These are phyloP conservation scores for Barbatosphaeria neglecta DNA, from an alignment of 495 filamentous ascomycete genomes.

Conservation along the genomic window DNA sequence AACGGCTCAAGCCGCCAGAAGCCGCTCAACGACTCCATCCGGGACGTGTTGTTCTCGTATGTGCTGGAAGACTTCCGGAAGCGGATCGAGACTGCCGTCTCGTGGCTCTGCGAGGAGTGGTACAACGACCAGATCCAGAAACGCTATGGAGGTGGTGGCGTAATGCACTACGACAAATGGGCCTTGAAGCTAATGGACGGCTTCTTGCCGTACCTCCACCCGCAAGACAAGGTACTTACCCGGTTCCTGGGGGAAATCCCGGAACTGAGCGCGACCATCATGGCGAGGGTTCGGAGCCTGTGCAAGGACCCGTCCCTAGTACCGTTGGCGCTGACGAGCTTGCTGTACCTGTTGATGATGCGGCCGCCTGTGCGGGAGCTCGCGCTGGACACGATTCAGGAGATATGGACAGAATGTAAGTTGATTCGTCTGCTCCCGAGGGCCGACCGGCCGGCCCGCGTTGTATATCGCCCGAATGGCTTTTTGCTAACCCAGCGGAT, in stretches of 20 bases:
- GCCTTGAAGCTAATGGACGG: constrained; percentile 69
- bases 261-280: constrained; percentile 54
- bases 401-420: constrained; percentile 75
- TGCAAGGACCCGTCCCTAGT: constrained; percentile 75
- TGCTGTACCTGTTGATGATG: constrained; percentile 70
- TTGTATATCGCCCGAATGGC: too few relatives aligned
- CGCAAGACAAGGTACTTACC: constrained; percentile 76
- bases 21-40: constrained; percentile 53
- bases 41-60: constrained; percentile 70
- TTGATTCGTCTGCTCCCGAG: too few relatives aligned
- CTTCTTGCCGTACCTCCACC: constrained; percentile 77
- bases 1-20: constrained; percentile 15
- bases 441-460: too few relatives aligned
- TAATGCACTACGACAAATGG: constrained; percentile 68
- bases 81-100: constrained; percentile 74
- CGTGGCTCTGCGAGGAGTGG: constrained; percentile 97
- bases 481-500: constrained; percentile 3
- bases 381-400: constrained; percentile 70
- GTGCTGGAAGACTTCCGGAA: constrained; percentile 82
- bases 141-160: constrained; percentile 29
- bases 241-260: constrained; percentile 89
- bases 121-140: constrained; percentile 71
- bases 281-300: constrained; percentile 64
- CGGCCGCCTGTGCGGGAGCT: constrained; percentile 72
- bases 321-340: constrained; percentile 34